A percentile compares a stretch with the other conserved stretches of the same genome.
Evolutionary conservation across 2,329 filamentous ascomycete genomes (phyloP).

Genomic region (Ramularia collo-cygni): DNA sequence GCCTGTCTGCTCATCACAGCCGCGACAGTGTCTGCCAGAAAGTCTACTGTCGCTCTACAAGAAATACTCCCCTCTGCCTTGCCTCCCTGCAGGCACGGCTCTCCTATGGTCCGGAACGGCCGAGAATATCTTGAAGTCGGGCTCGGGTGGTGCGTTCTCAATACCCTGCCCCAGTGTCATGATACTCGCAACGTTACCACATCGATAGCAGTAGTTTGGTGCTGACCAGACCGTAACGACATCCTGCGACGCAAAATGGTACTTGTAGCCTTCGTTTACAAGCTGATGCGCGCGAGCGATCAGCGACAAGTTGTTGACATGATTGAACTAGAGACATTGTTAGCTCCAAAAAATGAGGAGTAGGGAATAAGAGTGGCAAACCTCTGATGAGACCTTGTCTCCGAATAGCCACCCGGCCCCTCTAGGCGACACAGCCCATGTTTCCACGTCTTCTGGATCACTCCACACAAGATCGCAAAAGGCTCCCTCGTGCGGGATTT

Average conservation of each 20-base stretch:
- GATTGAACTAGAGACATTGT: conserved; percentile 51
- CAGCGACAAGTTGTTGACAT: conserved; percentile 64
- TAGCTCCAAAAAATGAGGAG: conserved; percentile 8
- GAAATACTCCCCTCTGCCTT: conserved; percentile 46
- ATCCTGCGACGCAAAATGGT: conserved; percentile 90
- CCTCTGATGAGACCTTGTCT: conserved; percentile 64
- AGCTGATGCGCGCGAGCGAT: conserved; percentile 69
- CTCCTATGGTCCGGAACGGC: conserved; percentile 81
- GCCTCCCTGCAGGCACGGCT: conserved; percentile 62
- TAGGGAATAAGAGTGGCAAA: conserved; percentile 19
- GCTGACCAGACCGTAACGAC: conserved; percentile 85
- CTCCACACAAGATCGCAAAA: conserved; percentile 74
- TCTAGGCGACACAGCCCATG: conserved; percentile 60
- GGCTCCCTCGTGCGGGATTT: conserved; percentile 70
- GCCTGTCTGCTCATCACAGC: no score
- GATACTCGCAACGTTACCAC: conserved; percentile 80
- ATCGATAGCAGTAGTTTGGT: conserved; percentile 95
- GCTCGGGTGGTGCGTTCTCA: conserved; percentile 63
- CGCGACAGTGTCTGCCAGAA: no score
- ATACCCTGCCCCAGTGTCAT: conserved; percentile 64
- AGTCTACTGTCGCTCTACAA: conserved; percentile 29
- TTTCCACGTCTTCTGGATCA: conserved; percentile 63
- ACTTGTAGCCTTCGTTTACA: conserved; percentile 76
- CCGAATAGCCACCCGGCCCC: conserved; percentile 63
- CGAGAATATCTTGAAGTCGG: conserved; percentile 87